Evolutionary conservation across 163 green algal species (phyloP).

Genomic region (Prototheca wickerhamii): DNA sequence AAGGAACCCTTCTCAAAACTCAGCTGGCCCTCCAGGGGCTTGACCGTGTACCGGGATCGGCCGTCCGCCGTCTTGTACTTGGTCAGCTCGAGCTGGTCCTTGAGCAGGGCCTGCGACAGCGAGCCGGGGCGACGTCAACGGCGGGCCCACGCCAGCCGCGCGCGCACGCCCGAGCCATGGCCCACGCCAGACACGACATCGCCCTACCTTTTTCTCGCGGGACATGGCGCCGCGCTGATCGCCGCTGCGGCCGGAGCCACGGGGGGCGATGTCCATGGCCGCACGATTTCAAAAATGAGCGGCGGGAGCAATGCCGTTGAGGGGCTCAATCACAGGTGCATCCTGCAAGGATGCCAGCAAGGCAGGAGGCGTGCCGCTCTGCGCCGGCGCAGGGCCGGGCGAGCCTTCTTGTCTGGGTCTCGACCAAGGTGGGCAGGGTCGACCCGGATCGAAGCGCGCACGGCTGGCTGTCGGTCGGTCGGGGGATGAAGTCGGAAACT

Average conservation of each 20-base stretch:
- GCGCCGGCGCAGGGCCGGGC: not conserved
- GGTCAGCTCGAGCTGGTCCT: slow-evolving; percentile 77
- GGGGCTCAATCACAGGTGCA: not conserved
- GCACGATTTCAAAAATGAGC: not conserved
- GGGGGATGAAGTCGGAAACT: too few relatives aligned
- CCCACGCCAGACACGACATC: not conserved
- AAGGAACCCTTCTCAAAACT: slow-evolving; percentile 86
- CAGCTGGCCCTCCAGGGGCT: slow-evolving; percentile 68
- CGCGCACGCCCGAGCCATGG: not conserved
- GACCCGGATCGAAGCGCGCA: too few relatives aligned
- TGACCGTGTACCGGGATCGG: slow-evolving; percentile 55
- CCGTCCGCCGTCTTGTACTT: slow-evolving; percentile 48
- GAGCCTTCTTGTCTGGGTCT: too few relatives aligned
- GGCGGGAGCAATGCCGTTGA: not conserved
- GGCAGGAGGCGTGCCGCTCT: not conserved
- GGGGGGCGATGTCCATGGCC: not conserved
- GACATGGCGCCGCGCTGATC: not conserved
- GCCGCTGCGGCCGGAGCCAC: not conserved
- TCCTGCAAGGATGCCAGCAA: not conserved
- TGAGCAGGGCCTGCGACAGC: slow-evolving; percentile 51
- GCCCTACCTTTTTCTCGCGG: not conserved
- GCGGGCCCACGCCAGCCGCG: not conserved
- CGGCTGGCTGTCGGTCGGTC: too few relatives aligned
- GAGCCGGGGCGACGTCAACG: not conserved
- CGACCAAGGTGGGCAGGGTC: too few relatives aligned